Evolutionary conservation across 2,329 filamentous ascomycete species (phyloP).

Genomic region (Diaporthe sp.): DNA sequence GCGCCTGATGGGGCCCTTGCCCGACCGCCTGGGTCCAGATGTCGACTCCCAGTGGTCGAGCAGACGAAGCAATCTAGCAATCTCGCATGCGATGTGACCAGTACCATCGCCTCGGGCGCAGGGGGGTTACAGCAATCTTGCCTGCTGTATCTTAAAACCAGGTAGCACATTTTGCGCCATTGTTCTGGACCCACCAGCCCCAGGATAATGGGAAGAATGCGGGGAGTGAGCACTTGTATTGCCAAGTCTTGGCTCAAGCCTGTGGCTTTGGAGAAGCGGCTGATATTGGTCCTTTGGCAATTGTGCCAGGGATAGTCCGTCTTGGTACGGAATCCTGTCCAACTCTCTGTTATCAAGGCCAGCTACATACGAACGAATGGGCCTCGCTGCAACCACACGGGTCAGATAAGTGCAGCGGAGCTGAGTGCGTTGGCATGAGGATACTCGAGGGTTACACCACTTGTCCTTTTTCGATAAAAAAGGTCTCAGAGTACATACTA

Average conservation of each 20-base stretch:
- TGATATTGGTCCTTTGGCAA: conserved; percentile 19
- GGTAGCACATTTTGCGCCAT: neutral
- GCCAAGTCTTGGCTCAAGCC: conserved; percentile 32
- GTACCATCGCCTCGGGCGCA: conserved; percentile 23
- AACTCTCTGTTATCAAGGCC: conserved; percentile 31
- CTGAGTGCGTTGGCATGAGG: neutral
- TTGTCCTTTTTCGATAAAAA: neutral
- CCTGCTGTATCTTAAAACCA: neutral
- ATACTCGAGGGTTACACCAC: conserved; percentile 6
- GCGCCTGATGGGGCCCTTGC: neutral
- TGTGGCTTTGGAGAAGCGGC: conserved; percentile 24
- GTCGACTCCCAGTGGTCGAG: neutral
- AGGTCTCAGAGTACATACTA: neutral
- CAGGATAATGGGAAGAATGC: conserved; percentile 21
- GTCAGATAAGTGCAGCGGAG: neutral
- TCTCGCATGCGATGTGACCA: conserved; percentile 32
- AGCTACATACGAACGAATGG: neutral
- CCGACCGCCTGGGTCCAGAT: conserved; percentile 14
- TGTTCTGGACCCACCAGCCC: conserved; percentile 17
- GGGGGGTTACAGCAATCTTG: conserved; percentile 15
- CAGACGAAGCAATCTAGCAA: conserved; percentile 16
- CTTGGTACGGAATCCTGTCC: conserved; percentile 26
- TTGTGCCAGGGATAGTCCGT: conserved; percentile 17
- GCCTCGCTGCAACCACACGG: neutral
- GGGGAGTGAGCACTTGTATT: conserved; percentile 30